A percentile compares a stretch with the other conserved stretches of the same genome.
These are phyloP conservation scores for Borealophlyctis nickersoniae DNA, from an alignment of 192 early-diverging fungal species.

Conservation along the genomic window DNA sequence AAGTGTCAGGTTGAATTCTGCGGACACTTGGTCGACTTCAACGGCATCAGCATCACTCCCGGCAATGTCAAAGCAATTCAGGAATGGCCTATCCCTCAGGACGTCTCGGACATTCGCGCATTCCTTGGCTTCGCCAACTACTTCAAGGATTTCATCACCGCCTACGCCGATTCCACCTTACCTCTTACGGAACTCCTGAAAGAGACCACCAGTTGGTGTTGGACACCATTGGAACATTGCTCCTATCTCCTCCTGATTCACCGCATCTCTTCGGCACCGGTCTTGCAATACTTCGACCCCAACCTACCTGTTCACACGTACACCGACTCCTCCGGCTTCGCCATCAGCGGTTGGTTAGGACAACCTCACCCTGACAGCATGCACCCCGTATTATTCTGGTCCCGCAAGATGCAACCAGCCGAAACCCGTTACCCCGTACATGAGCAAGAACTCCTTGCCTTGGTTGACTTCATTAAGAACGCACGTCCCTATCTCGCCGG, in stretches of 20 bases:
- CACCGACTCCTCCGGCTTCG: slow-evolving; percentile 17
- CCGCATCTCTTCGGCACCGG: slow-evolving; percentile 10
- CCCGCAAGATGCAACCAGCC: slow-evolving; percentile 11
- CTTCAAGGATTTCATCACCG: background rate
- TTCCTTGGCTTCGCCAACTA: slow-evolving; percentile 14
- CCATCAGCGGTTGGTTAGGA: background rate
- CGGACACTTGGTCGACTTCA: background rate
- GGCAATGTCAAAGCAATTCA: slow-evolving; percentile 26
- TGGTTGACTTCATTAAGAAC: slow-evolving; percentile 9
- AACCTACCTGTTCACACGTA: background rate
- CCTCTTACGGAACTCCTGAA: slow-evolving; percentile 7
- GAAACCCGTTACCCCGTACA: slow-evolving; percentile 17
- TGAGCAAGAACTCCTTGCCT: slow-evolving; percentile 22
- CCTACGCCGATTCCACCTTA: slow-evolving; percentile 9
- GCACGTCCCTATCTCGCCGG: background rate
- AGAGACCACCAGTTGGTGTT: background rate
- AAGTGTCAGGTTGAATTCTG: background rate
- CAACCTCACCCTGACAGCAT: too few relatives aligned
- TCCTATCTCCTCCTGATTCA: slow-evolving; percentile 2
- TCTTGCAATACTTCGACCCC: slow-evolving; percentile 8
- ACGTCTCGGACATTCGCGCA: background rate
- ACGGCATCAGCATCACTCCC: slow-evolving; percentile 31
- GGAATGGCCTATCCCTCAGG: slow-evolving; percentile 24
- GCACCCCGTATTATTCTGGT: slow-evolving; percentile 9
- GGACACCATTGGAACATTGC: too few relatives aligned